Conservation (phyloP, 116 monocot species). For the Cymodocea nodosa region DNA sequence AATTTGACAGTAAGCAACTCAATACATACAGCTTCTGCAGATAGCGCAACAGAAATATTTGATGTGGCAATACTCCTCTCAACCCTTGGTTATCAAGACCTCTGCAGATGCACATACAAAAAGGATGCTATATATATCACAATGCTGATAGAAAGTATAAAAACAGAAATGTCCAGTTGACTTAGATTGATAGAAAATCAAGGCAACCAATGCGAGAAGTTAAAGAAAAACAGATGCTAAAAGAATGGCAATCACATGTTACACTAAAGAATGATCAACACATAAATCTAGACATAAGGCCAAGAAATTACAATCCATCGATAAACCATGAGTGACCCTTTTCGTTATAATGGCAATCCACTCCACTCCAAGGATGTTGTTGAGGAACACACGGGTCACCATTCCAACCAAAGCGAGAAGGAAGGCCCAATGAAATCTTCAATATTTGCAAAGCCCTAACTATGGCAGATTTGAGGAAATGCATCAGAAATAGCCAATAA, state of each 20-base stretch:
- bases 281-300: neutral
- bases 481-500: neutral
- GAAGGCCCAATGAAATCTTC: conserved; percentile 65
- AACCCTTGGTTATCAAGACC: conserved; percentile 92
- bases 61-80: conserved; percentile 62
- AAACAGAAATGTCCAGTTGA: neutral
- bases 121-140: neutral
- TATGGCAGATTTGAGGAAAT: conserved; percentile 11
- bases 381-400: conserved; percentile 99
- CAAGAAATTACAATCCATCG: conserved; percentile 69
- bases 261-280: neutral
- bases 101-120: conserved; percentile 41
- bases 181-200: neutral
- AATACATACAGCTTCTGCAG: conserved; percentile 65
- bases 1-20: neutral
- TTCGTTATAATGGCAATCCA: conserved; percentile 74
- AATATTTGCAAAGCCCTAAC: conserved; percentile 64
- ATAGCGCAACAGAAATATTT: conserved; percentile 61
- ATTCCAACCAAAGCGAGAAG: conserved; percentile 95
- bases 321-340: conserved; percentile 55
- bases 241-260: too few species aligned
- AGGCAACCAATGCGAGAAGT: neutral
- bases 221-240: neutral
- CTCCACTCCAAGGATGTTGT: conserved; percentile 95
- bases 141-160: neutral